These are phyloP conservation scores for Fraxinus paxiana DNA, from an alignment of 305 asterid genomes.

Conservation along the genomic window DNA sequence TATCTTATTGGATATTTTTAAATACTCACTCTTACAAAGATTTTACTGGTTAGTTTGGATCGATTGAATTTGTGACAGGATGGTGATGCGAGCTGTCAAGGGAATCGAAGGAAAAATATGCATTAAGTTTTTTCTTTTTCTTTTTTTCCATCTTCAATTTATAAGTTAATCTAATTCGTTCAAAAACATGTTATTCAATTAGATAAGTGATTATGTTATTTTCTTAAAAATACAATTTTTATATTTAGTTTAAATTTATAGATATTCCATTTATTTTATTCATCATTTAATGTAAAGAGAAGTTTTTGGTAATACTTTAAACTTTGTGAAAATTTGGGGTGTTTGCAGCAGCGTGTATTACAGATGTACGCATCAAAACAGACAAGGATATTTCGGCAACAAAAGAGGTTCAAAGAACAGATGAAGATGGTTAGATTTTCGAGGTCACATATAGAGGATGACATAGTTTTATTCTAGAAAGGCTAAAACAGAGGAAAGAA, in stretches of 20 bases:
- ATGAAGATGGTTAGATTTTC: slow-evolving; percentile 15
- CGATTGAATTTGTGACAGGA: background rate
- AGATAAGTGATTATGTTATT: background rate
- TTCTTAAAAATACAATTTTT: too few species aligned
- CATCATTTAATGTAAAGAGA: too few species aligned
- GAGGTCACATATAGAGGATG: slow-evolving; percentile 30
- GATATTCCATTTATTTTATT: too few species aligned
- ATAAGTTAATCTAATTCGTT: background rate
- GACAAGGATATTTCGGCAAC: slow-evolving; percentile 37
- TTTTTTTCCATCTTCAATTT: too few species aligned
- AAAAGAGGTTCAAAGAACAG: slow-evolving; percentile 39
- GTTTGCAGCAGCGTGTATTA: background rate
- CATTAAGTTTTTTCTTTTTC: background rate
- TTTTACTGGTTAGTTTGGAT: background rate
- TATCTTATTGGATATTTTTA: too few species aligned
- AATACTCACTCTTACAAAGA: background rate
- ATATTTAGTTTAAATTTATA: too few species aligned
- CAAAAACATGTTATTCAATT: background rate
- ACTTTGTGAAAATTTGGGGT: background rate
- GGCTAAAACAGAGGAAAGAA: background rate
- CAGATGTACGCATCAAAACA: background rate
- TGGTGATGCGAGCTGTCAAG: background rate
- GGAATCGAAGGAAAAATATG: background rate
- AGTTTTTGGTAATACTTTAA: background rate
- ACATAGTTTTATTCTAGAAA: slow-evolving; percentile 34